Evolutionary conservation across 257 asterid genomes (phyloP).

Genomic region (Scutellaria galericulata): DNA sequence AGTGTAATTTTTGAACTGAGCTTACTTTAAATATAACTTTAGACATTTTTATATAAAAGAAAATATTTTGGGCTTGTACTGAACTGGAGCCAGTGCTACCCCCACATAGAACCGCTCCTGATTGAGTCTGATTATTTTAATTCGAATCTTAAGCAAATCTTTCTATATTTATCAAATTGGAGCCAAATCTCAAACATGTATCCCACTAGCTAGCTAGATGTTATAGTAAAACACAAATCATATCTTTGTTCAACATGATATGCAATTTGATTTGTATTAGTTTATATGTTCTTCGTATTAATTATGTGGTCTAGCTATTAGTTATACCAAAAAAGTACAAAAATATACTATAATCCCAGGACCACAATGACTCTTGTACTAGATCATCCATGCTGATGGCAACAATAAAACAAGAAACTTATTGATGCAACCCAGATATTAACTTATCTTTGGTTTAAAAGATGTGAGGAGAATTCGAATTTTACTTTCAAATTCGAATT

Average conservation of each 20-base stretch:
- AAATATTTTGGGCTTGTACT: too few species aligned
- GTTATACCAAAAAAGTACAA: not conserved
- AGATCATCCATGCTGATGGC: not conserved
- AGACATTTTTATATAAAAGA: too few species aligned
- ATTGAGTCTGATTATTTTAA: too few species aligned
- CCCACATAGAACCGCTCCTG: too few species aligned
- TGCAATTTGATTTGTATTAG: not conserved
- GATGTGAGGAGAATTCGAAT: too few species aligned
- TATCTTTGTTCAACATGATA: not conserved
- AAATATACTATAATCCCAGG: too few species aligned
- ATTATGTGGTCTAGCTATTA: not conserved
- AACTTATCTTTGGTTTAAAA: too few species aligned
- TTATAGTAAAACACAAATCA: not conserved
- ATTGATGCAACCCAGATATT: not conserved
- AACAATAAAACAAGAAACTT: too few species aligned
- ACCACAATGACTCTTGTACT: not conserved
- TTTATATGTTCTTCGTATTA: not conserved
- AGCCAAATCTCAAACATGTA: not conserved
- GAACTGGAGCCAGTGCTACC: too few species aligned
- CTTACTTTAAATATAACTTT: too few species aligned
- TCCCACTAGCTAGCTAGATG: not conserved
- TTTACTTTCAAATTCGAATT: too few species aligned
- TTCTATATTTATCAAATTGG: not conserved
- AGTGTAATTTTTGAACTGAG: too few species aligned
- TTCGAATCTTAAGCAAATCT: not conserved